phyloP scores from a whole-genome alignment of 495 filamentous ascomycete species.

The Penicillium steckii region DNA sequence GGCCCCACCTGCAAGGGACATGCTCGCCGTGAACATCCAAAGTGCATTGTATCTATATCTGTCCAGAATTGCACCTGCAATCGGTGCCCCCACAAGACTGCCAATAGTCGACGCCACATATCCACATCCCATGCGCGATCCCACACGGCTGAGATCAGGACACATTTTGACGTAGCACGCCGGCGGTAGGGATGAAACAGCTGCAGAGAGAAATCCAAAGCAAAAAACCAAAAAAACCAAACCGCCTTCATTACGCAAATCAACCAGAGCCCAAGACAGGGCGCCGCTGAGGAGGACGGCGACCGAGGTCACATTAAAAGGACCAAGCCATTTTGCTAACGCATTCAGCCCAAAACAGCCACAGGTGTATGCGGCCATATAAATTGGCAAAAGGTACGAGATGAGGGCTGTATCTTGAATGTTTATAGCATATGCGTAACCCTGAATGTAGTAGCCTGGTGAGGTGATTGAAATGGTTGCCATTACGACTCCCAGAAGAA shows the following conservation, averaged over 20 bases:
- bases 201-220: not conserved
- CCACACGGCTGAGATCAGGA: not conserved
- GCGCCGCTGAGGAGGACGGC: not conserved
- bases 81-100: not conserved
- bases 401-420: not conserved
- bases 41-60: not conserved
- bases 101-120: not conserved
- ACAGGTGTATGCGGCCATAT: not conserved
- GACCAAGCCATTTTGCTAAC: not conserved
- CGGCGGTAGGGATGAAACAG: not conserved
- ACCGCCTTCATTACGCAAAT: not conserved
- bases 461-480: not conserved
- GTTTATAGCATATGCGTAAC: not conserved
- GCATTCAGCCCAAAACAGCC: not conserved
- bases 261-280: not conserved
- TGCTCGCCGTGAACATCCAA: not conserved
- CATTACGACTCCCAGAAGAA: not conserved
- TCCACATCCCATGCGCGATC: not conserved
- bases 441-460: not conserved
- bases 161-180: not conserved
- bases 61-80: not conserved
- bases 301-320: not conserved
- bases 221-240: not conserved
- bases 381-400: not conserved
- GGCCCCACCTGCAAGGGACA: not conserved